A percentile compares a stretch with the other conserved stretches of the same genome.
These are phyloP conservation scores for Sarocladium strictum DNA, from an alignment of 2,329 filamentous ascomycete species.

Conservation along the genomic window DNA sequence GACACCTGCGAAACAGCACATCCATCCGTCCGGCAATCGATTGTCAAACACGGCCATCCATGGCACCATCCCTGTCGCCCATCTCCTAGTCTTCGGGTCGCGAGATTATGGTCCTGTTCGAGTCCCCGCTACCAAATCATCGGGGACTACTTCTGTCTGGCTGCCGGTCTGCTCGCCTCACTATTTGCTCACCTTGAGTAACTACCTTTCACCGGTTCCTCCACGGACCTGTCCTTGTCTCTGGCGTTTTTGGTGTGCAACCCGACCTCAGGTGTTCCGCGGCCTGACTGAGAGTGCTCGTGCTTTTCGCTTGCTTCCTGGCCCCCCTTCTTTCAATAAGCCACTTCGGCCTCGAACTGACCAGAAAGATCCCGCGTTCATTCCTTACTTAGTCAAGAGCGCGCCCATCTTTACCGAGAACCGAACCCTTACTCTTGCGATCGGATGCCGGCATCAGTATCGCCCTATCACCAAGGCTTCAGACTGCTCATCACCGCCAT, in stretches of 20 bases:
- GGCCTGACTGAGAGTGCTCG: background rate
- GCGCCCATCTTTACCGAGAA: too few relatives aligned
- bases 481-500: too few relatives aligned
- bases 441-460: too few relatives aligned
- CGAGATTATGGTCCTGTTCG: background rate
- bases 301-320: background rate
- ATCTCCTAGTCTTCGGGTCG: background rate
- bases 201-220: constrained; percentile 2
- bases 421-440: too few relatives aligned
- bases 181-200: constrained; percentile 1
- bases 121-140: constrained; percentile 4
- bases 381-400: background rate
- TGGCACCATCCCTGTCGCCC: background rate
- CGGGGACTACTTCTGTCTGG: background rate
- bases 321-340: background rate
- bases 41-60: background rate
- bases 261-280: constrained; percentile 4
- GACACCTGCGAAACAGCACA: background rate
- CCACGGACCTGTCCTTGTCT: background rate
- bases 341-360: background rate
- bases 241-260: background rate
- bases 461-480: too few relatives aligned
- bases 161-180: constrained; percentile 6
- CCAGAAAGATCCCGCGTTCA: background rate
- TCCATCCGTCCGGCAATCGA: background rate